Evolutionary conservation across 768 basidiomycete genomes (phyloP), one percentile per base, ranked within the genome.

Genomic region (Suillus clintonianus): DNA sequence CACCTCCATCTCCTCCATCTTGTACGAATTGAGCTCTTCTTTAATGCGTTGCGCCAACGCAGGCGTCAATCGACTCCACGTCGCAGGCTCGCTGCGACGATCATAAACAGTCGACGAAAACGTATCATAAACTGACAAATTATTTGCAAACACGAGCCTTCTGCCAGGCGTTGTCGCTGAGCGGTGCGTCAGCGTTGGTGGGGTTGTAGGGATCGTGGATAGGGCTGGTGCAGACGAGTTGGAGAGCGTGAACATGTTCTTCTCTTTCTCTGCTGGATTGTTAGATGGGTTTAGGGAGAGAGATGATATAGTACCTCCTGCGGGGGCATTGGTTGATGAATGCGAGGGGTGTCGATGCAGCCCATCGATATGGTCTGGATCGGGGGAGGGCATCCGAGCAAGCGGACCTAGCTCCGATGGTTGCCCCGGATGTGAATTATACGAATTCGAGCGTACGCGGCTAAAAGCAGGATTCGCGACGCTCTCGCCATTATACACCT

Each of bases 1-100:
- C 65, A 99, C 95, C 75, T 96, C 94, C 97, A 99, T 99, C 81
- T 98, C 95, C 78, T 97, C 95, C 92, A 98, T 94, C 84, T 99
- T 99, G 80, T 93, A 99, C 62, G 94, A 94, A 78, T 99, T 99
- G 59, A 99, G 82, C 79, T 97, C 94, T 79, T 97, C 95, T 84
- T 99, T 99, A 77, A 99, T 99, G 70, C 90, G 85, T 82, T 98
- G 94, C 45, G 97, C 97, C 71, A 99, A 81, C 63, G 91, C 89
- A 50, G 97, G 97, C 59, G 97, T 99, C 71, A 99, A 79, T 45
- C 93, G 86, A 78, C 96, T 98, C 89, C 95, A 98, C 32, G 97
- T 99, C 54, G 95, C 96, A 24, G 94, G 95, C 77, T 98, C 97
- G 69, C 94, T 95, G 70, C 95, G 83, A 60, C 97, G 84, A 78